Conservation (phyloP, 225 moss, liverwort and hornwort genomes). For the Sphagnum tenellum region DNA sequence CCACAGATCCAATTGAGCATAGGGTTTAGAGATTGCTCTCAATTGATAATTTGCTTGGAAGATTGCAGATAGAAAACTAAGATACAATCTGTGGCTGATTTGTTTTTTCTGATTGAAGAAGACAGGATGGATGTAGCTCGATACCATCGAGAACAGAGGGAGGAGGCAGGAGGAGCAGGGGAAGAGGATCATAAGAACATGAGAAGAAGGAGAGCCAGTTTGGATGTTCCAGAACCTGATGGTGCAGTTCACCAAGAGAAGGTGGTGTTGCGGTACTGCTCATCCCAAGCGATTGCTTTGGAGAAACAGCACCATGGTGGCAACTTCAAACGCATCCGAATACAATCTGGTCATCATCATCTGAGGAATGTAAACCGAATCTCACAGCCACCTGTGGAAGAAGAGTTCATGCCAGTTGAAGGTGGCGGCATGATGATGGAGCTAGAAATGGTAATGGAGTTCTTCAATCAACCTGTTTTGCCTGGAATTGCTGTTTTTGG, state of each 20-base stretch:
- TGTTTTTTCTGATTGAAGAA: conserved; percentile 16
- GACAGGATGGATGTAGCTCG: conserved; percentile 83
- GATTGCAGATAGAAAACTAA: not conserved
- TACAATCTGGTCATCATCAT: conserved; percentile 21
- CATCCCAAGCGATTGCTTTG: conserved; percentile 46
- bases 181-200: conserved; percentile 3
- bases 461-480: not conserved
- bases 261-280: conserved; percentile 73
- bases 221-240: conserved; percentile 38
- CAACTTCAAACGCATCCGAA: conserved; percentile 55
- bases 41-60: not conserved
- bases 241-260: conserved; percentile 46
- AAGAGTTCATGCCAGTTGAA: conserved; percentile 25
- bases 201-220: conserved; percentile 12
- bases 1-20: conserved; percentile 5
- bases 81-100: not conserved
- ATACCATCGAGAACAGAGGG: conserved; percentile 47
- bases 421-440: conserved; percentile 7
- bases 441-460: conserved; percentile 14
- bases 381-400: conserved; percentile 7
- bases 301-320: conserved; percentile 35
- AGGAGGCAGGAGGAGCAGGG: conserved; percentile 17
- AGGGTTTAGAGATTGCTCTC: conserved; percentile 1
- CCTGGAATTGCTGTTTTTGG: not conserved
- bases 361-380: conserved; percentile 6